These are phyloP conservation scores for Sicyos baderoa DNA, from an alignment of 306 rosid species.

Conservation along the genomic window DNA sequence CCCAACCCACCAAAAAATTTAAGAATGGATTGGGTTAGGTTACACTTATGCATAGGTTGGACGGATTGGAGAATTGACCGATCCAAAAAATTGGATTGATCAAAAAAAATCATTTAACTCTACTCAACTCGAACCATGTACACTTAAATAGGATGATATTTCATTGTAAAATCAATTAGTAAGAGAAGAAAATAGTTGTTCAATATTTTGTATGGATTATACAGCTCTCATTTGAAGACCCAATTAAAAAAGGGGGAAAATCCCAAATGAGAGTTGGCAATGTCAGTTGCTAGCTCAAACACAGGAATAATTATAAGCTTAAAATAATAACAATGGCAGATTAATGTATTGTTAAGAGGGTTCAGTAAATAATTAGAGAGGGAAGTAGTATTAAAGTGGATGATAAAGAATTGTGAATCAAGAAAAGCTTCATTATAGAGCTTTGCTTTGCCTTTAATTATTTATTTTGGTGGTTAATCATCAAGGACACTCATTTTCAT, in stretches of 20 bases:
- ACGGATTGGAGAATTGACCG: no score
- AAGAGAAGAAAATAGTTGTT: not conserved
- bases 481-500: slow-evolving; percentile 74
- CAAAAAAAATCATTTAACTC: no score
- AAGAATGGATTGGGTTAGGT: no score
- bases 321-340: slow-evolving; percentile 24
- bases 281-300: slow-evolving; percentile 66
- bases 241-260: slow-evolving; percentile 4
- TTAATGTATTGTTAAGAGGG: slow-evolving; percentile 1
- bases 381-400: slow-evolving; percentile 3
- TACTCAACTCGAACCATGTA: no score
- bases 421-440: slow-evolving; percentile 23
- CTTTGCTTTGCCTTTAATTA: slow-evolving; percentile 18
- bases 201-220: not conserved
- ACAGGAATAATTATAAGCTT: slow-evolving; percentile 38
- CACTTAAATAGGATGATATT: no score
- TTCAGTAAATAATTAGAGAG: slow-evolving; percentile 6
- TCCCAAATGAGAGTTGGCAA: slow-evolving; percentile 39
- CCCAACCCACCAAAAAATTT: no score
- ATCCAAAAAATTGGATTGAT: no score
- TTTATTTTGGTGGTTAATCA: slow-evolving; percentile 84
- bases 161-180: no score
- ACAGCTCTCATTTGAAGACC: slow-evolving; percentile 10
- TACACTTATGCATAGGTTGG: no score
- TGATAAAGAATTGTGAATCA: slow-evolving; percentile 17